phyloP scores from a whole-genome alignment of 2,329 filamentous ascomycete genomes.

The Talaromyces marneffei region DNA sequence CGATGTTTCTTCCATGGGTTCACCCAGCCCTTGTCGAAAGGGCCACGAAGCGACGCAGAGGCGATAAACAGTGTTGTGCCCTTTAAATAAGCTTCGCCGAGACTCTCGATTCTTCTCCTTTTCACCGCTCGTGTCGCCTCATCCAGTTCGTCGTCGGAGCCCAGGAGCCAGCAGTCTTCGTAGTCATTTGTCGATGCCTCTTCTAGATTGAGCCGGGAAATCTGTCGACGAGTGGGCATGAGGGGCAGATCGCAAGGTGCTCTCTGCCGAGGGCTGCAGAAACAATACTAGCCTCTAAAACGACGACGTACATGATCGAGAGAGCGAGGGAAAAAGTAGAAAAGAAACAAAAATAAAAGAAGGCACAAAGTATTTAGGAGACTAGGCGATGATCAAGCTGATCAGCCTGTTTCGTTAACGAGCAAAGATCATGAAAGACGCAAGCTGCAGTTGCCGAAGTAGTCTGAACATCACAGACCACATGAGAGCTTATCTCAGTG shows the following conservation, averaged over 20 bases:
- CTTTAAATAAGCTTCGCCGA: slow-evolving; percentile 38
- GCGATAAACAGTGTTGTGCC: slow-evolving; percentile 42
- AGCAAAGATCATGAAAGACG: background rate
- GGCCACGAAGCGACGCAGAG: slow-evolving; percentile 41
- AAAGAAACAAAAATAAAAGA: background rate
- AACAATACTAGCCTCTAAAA: background rate
- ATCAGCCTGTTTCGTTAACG: background rate
- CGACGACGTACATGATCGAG: background rate
- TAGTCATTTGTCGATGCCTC: slow-evolving; percentile 22
- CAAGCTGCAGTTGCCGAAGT: background rate
- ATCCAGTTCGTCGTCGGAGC: slow-evolving; percentile 38
- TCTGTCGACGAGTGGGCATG: slow-evolving; percentile 30
- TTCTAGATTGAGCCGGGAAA: slow-evolving; percentile 34
- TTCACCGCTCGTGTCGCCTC: slow-evolving; percentile 30
- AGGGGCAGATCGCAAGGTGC: slow-evolving; percentile 17
- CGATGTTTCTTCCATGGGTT: slow-evolving; percentile 42
- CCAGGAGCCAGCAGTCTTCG: slow-evolving; percentile 25
- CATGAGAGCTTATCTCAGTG: too few species aligned
- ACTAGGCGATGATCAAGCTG: background rate
- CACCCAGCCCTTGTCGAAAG: slow-evolving; percentile 40
- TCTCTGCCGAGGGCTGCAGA: slow-evolving; percentile 20
- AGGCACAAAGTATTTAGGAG: background rate
- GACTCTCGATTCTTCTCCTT: slow-evolving; percentile 38
- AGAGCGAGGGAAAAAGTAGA: background rate
- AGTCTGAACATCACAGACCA: background rate